These are phyloP conservation scores for Brassica cretica DNA, from an alignment of 345 rosid species.

Conservation along the genomic window DNA sequence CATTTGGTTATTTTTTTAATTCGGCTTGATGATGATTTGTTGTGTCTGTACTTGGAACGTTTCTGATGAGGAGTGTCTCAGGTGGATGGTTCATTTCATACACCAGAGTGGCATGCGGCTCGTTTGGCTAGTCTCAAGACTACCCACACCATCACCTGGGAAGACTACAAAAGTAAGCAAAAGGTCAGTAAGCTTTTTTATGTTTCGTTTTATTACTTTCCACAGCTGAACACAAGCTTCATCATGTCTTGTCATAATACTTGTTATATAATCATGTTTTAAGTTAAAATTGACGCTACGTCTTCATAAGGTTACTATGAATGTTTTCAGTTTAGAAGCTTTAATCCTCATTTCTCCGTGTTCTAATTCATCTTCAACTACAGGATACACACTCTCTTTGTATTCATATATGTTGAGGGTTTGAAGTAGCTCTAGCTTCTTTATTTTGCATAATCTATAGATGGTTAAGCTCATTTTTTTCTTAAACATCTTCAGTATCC, in stretches of 20 bases:
- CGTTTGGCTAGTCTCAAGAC: constrained; percentile 97
- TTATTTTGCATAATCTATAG: not conserved
- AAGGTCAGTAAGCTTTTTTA: constrained; percentile 22
- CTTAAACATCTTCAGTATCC: not conserved
- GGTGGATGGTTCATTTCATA: constrained; percentile 99
- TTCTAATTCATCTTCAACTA: constrained; percentile 16
- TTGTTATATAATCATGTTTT: not conserved
- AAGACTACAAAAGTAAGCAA: constrained; percentile 82
- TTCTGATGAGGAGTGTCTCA: constrained; percentile 94
- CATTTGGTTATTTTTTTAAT: not conserved
- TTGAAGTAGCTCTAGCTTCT: not conserved
- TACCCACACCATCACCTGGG: constrained; percentile 89
- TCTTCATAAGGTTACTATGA: not conserved
- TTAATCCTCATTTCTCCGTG: not conserved
- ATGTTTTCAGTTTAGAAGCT: not conserved
- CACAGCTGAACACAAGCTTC: not conserved
- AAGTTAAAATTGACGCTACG: not conserved
- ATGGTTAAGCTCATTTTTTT: not conserved
- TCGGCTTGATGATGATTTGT: not conserved
- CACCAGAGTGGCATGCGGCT: constrained; percentile 99
- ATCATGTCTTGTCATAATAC: not conserved
- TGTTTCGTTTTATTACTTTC: not conserved
- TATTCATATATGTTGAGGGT: not conserved
- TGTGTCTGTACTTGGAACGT: constrained; percentile 43
- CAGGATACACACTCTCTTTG: not conserved